phyloP scores from a whole-genome alignment of 2,329 filamentous ascomycete genomes.

The Calonectria pteridis region DNA sequence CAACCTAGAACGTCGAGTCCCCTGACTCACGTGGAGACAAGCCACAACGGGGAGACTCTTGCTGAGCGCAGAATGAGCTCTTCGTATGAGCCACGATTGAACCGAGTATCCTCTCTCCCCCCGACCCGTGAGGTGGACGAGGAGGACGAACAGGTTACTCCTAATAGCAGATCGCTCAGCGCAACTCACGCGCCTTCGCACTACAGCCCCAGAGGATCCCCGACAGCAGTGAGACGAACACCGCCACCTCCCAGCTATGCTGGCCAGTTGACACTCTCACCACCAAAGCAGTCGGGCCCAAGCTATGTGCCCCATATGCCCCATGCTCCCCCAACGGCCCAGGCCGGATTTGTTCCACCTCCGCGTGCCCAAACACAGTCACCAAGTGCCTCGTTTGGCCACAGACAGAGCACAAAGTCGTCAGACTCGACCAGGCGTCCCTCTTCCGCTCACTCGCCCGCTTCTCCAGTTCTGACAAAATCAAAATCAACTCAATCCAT shows the following conservation, averaged over 20 bases:
- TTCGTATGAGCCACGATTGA: conserved; percentile 67
- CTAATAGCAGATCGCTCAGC: conserved; percentile 44
- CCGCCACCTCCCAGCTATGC: conserved; percentile 61
- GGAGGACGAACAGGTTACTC: conserved; percentile 56
- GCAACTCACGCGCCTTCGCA: conserved; percentile 41
- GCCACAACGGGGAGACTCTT: conserved; percentile 56
- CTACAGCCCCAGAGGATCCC: conserved; percentile 54
- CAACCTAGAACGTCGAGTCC: conserved; percentile 76
- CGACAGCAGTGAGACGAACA: conserved; percentile 56
- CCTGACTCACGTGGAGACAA: conserved; percentile 72
- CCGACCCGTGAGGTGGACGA: conserved; percentile 74
- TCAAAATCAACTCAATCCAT: conserved; percentile 40
- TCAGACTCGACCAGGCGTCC: conserved; percentile 65
- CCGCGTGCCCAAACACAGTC: conserved; percentile 73
- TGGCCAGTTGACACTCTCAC: conserved; percentile 62
- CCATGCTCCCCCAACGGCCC: conserved; percentile 48
- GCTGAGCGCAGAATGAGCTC: conserved; percentile 64
- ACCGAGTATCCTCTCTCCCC: conserved; percentile 69
- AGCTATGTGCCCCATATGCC: conserved; percentile 65
- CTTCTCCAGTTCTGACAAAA: conserved; percentile 50
- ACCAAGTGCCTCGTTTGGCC: conserved; percentile 62
- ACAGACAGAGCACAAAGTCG: conserved; percentile 47
- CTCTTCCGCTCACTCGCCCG: conserved; percentile 64
- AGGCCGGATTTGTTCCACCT: conserved; percentile 65
- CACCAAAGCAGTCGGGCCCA: conserved; percentile 66